Evolutionary conservation across 805 yeast species (phyloP).

Genomic region (Ogataea philodendri): DNA sequence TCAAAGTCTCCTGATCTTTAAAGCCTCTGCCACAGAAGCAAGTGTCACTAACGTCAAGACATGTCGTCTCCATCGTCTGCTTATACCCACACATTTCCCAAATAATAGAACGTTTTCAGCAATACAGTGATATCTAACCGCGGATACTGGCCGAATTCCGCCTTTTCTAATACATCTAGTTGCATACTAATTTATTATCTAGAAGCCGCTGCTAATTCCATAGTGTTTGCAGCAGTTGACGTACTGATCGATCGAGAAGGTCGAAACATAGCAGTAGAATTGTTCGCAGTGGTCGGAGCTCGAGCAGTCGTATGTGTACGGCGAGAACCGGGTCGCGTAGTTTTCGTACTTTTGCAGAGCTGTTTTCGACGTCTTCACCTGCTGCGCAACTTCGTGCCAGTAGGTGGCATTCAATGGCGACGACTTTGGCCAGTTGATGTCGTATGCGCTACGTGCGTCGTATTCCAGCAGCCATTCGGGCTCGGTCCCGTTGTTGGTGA

Average conservation of each 20-base stretch:
- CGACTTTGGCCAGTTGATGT: slow-evolving; percentile 54
- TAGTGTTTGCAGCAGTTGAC: slow-evolving; percentile 21
- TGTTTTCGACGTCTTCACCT: slow-evolving; percentile 41
- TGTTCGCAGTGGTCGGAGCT: slow-evolving; percentile 46
- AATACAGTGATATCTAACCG: no score
- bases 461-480: slow-evolving; percentile 65
- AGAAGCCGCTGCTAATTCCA: slow-evolving; percentile 5
- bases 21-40: no score
- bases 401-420: slow-evolving; percentile 66
- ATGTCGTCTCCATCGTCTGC: no score
- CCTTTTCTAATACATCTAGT: no score
- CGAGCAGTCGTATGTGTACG: slow-evolving; percentile 50
- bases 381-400: slow-evolving; percentile 57
- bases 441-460: slow-evolving; percentile 60
- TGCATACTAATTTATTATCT: neutral
- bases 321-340: slow-evolving; percentile 53
- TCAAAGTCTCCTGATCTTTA: no score
- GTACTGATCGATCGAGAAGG: slow-evolving; percentile 37
- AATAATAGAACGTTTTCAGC: no score
- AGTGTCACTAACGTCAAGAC: no score
- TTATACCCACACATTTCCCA: no score
- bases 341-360: slow-evolving; percentile 50
- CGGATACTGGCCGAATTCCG: no score
- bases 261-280: slow-evolving; percentile 42
- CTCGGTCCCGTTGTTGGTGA: slow-evolving; percentile 49